Conservation (phyloP, 192 early-diverging fungal species). For the Geranomyces variabilis region DNA sequence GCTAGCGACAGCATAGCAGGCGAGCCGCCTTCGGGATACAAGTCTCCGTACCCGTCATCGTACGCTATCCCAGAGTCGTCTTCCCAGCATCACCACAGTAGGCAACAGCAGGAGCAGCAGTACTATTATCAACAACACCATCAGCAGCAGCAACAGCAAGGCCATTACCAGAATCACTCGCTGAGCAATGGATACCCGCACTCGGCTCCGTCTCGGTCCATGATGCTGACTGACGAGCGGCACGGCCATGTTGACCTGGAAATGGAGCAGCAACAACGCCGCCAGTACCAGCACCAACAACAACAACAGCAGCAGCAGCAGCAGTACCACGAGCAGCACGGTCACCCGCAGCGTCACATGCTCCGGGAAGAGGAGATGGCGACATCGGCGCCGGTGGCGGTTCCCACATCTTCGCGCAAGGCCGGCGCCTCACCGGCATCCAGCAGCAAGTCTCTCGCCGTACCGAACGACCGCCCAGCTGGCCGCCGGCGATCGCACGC, state of each 20-base stretch:
- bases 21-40: neutral
- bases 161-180: neutral
- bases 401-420: too few species aligned
- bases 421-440: too few species aligned
- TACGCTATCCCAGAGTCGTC: neutral
- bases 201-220: neutral
- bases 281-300: too few species aligned
- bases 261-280: too few species aligned
- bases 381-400: too few species aligned
- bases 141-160: neutral
- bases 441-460: neutral
- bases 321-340: too few species aligned
- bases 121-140: neutral
- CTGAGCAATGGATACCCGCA: constrained; percentile 14
- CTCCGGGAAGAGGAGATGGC: too few species aligned
- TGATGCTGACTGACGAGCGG: neutral
- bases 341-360: too few species aligned
- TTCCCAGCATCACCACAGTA: neutral
- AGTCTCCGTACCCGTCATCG: neutral
- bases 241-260: too few species aligned
- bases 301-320: too few species aligned
- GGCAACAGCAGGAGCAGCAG: neutral
- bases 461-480: neutral
- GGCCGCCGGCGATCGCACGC: constrained; percentile 9
- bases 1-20: neutral